A percentile compares a stretch with the other conserved stretches of the same genome.
phyloP scores from a whole-genome alignment of 2,329 filamentous ascomycete species.

The Phoma herbarum region DNA sequence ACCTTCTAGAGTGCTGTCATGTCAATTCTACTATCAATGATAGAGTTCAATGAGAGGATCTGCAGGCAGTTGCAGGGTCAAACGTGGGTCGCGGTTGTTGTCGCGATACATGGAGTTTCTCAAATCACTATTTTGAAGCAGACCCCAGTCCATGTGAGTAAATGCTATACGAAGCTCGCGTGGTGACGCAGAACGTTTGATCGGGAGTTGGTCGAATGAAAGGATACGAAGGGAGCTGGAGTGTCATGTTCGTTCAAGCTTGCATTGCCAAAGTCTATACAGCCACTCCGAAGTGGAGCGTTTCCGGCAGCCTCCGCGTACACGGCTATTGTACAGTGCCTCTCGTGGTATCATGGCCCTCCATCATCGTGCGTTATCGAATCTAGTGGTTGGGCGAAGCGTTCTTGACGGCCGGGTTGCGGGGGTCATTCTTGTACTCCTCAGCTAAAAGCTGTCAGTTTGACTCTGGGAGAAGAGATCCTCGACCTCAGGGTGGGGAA shows the following conservation, averaged over 20 bases:
- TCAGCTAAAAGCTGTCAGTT: constrained; percentile 67
- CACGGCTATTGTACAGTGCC: constrained; percentile 51
- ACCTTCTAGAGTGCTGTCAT: too few species aligned
- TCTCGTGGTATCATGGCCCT: constrained; percentile 31
- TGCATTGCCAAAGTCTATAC: constrained; percentile 45
- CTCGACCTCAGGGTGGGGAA: background rate
- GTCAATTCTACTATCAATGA: too few species aligned
- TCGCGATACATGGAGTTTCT: too few species aligned
- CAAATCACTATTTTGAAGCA: too few species aligned
- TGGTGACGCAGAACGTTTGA: background rate
- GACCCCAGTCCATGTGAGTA: too few species aligned
- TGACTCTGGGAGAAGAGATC: background rate
- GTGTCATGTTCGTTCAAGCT: constrained; percentile 22
- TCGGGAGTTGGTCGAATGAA: too few species aligned
- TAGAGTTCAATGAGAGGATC: too few species aligned
- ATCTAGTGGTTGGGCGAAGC: constrained; percentile 43
- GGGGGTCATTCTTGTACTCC: constrained; percentile 96
- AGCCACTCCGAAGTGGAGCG: constrained; percentile 34
- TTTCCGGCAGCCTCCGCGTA: constrained; percentile 26
- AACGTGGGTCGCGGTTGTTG: too few species aligned
- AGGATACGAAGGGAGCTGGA: background rate
- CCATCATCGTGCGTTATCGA: constrained; percentile 22
- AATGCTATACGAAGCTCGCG: background rate
- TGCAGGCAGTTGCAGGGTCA: too few species aligned
- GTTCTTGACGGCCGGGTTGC: constrained; percentile 70